These are phyloP conservation scores for Fomitopsis schrenkii DNA, from an alignment of 1,284 basidiomycete genomes.

Conservation along the genomic window DNA sequence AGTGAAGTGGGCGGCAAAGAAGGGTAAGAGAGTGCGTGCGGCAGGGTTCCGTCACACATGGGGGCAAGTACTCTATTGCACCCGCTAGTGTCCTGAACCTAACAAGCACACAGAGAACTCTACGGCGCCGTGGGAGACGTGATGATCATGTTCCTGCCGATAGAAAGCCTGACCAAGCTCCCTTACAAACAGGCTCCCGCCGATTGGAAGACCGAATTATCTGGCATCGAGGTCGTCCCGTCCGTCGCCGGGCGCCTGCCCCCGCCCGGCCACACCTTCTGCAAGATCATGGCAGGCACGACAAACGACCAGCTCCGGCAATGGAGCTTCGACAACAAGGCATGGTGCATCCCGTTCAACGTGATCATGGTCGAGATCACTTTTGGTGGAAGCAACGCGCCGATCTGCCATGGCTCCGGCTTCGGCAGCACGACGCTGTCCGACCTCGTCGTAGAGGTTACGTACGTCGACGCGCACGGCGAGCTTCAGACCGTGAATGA, in stretches of 20 bases:
- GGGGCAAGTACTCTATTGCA: slow-evolving; percentile 1
- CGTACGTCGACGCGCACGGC: slow-evolving; percentile 11
- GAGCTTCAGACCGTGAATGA: slow-evolving; percentile 10
- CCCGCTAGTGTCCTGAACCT: not conserved
- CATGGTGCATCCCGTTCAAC: slow-evolving; percentile 10
- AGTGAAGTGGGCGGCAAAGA: slow-evolving; percentile 10
- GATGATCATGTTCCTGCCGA: slow-evolving; percentile 10
- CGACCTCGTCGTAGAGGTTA: slow-evolving; percentile 9
- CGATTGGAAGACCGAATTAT: slow-evolving; percentile 8
- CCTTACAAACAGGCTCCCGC: slow-evolving; percentile 8
- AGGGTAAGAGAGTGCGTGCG: slow-evolving; percentile 8
- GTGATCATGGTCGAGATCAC: slow-evolving; percentile 11
- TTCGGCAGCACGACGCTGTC: slow-evolving; percentile 9
- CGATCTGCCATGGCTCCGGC: slow-evolving; percentile 13
- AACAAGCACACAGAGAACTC: not conserved
- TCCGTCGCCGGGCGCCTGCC: slow-evolving; percentile 5
- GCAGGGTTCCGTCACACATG: slow-evolving; percentile 13
- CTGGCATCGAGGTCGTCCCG: slow-evolving; percentile 6
- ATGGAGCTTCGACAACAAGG: slow-evolving; percentile 9
- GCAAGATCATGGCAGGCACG: slow-evolving; percentile 10
- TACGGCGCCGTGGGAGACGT: slow-evolving; percentile 5
- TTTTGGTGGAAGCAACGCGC: slow-evolving; percentile 12
- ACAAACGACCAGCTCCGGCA: slow-evolving; percentile 11
- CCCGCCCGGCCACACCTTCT: slow-evolving; percentile 1
- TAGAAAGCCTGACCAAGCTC: slow-evolving; percentile 5